Conservation (phyloP, 805 yeast genomes). For the Kodamaea leandrae region DNA sequence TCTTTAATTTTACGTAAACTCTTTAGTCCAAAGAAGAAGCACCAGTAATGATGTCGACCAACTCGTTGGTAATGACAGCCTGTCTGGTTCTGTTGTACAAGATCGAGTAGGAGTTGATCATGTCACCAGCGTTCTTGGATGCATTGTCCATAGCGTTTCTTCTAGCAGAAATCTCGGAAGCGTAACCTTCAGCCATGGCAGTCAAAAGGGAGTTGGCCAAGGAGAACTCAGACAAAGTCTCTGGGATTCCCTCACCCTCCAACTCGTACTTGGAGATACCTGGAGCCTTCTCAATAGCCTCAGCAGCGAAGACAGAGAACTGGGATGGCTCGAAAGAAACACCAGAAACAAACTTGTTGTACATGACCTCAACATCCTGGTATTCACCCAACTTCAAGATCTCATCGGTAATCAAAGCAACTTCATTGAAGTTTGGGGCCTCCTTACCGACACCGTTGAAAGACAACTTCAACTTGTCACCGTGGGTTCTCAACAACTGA, state of each 20-base stretch:
- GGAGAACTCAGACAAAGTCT: slow-evolving; percentile 77
- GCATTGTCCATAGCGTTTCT: slow-evolving; percentile 99
- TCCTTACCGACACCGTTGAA: slow-evolving; percentile 94
- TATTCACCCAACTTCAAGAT: slow-evolving; percentile 67
- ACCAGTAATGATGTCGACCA: slow-evolving; percentile 99
- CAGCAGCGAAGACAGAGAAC: slow-evolving; percentile 64
- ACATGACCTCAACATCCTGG: slow-evolving; percentile 74
- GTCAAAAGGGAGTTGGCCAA: slow-evolving; percentile 85
- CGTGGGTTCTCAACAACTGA: slow-evolving; percentile 82
- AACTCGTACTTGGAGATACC: slow-evolving; percentile 80
- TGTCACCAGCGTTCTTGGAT: slow-evolving; percentile 98
- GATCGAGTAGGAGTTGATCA: slow-evolving; percentile 94
- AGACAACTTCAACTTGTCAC: slow-evolving; percentile 65
- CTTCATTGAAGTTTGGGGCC: slow-evolving; percentile 91
- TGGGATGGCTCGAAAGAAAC: slow-evolving; percentile 85
- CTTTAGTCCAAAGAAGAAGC: slow-evolving; percentile 92
- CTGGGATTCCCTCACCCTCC: slow-evolving; percentile 64
- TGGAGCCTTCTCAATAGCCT: slow-evolving; percentile 78
- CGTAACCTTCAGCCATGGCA: slow-evolving; percentile 97
- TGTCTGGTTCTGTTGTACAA: slow-evolving; percentile 99
- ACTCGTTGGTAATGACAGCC: slow-evolving; percentile 98
- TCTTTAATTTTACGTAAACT: slow-evolving; percentile 1
- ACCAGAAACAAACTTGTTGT: slow-evolving; percentile 84
- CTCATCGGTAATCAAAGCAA: slow-evolving; percentile 84
- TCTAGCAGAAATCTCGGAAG: slow-evolving; percentile 96